phyloP scores from a whole-genome alignment of 1,284 basidiomycete genomes.

The Rhodotorula sp. region DNA sequence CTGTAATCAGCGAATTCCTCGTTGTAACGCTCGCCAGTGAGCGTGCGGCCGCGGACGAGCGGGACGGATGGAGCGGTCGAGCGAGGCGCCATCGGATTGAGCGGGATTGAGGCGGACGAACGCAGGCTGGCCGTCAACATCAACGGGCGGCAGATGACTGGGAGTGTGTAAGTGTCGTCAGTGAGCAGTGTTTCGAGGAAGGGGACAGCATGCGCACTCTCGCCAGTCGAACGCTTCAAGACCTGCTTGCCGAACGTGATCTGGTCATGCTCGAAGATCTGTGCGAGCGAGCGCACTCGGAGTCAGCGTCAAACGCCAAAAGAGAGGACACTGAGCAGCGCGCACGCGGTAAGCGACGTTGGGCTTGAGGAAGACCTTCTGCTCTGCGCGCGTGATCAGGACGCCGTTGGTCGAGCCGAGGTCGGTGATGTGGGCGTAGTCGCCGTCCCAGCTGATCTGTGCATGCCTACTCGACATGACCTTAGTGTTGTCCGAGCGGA shows the following conservation, averaged over 20 bases:
- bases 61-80: background rate
- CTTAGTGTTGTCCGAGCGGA: constrained; percentile 16
- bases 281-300: background rate
- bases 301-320: background rate
- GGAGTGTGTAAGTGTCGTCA: too few relatives aligned
- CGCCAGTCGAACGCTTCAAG: background rate
- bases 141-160: too few relatives aligned
- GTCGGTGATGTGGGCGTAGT: constrained; percentile 11
- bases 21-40: background rate
- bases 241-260: constrained; percentile 20
- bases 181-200: too few relatives aligned
- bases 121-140: too few relatives aligned
- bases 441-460: constrained; percentile 7
- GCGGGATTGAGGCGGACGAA: too few relatives aligned
- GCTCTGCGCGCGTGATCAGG: background rate
- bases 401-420: constrained; percentile 17
- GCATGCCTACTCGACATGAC: constrained; percentile 25
- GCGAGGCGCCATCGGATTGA: too few relatives aligned
- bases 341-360: constrained; percentile 6
- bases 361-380: background rate
- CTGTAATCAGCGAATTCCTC: too few relatives aligned
- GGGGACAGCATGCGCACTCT: background rate
- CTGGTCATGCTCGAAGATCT: constrained; percentile 9
- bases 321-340: background rate
- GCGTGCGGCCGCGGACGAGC: background rate